Evolutionary conservation across 1,284 basidiomycete species (phyloP).

Genomic region (Ganoderma boninense): DNA sequence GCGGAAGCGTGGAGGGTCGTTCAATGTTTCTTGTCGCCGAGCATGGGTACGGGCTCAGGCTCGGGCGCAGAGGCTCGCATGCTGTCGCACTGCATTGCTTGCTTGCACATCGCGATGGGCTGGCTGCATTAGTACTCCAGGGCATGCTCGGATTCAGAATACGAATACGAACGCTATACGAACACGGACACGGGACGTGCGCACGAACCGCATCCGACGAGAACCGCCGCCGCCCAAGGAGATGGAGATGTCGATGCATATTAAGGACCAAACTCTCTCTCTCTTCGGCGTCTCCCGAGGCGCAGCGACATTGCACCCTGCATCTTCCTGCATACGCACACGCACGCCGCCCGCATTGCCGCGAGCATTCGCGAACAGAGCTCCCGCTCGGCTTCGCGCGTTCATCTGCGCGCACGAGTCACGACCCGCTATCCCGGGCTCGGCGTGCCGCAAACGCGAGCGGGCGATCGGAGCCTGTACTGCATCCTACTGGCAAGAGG

Average conservation of each 20-base stretch:
- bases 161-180: background rate
- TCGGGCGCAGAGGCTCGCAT: background rate
- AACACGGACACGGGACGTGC: background rate
- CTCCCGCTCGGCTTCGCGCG: slow-evolving; percentile 2
- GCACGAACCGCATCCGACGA: slow-evolving; percentile 1
- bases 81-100: background rate
- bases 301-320: background rate
- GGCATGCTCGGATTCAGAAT: background rate
- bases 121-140: background rate
- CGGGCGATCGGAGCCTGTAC: slow-evolving; percentile 30
- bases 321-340: slow-evolving; percentile 6
- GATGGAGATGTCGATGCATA: background rate
- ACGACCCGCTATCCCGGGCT: slow-evolving; percentile 7
- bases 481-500: too few relatives aligned
- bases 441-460: slow-evolving; percentile 5
- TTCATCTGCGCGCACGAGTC: slow-evolving; percentile 3
- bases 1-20: slow-evolving; percentile 17
- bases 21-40: slow-evolving; percentile 1
- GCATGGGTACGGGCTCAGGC: background rate
- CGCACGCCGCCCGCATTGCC: slow-evolving; percentile 18
- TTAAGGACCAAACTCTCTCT: slow-evolving; percentile 3
- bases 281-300: slow-evolving; percentile 1
- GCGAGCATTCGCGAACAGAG: slow-evolving; percentile 14
- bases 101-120: background rate
- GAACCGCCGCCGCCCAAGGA: background rate